phyloP scores from a whole-genome alignment of 1,139 yeast species.

The Saccharomyces hybrid region DNA sequence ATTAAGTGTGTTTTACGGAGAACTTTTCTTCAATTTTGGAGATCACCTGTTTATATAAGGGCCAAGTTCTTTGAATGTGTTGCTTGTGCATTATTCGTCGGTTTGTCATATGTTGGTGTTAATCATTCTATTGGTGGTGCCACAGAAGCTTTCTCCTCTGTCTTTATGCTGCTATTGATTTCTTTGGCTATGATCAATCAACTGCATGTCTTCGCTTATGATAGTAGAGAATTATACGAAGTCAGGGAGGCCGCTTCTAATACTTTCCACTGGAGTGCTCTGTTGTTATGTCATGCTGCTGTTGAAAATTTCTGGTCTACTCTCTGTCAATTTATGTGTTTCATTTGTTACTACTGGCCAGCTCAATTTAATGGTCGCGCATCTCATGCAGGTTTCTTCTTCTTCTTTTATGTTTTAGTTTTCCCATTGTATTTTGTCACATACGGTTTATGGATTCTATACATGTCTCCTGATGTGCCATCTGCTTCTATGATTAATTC shows the following conservation, averaged over 20 bases:
- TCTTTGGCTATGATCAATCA: conserved; percentile 53
- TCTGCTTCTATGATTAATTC: conserved; percentile 43
- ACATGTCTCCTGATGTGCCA: conserved; percentile 43
- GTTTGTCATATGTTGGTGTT: conserved; percentile 44
- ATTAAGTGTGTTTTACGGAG: conserved; percentile 37
- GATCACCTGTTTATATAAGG: conserved; percentile 44
- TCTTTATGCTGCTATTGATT: conserved; percentile 49
- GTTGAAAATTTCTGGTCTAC: conserved; percentile 43
- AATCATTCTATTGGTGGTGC: conserved; percentile 41
- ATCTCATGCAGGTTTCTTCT: conserved; percentile 39
- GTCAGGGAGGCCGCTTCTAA: conserved; percentile 56
- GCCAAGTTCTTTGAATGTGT: conserved; percentile 44
- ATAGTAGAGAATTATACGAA: conserved; percentile 48
- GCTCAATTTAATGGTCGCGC: conserved; percentile 36
- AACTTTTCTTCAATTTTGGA: conserved; percentile 41
- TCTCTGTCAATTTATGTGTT: conserved; percentile 37
- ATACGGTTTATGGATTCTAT: conserved; percentile 46
- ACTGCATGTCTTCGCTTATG: conserved; percentile 41
- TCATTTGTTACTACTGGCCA: conserved; percentile 39
- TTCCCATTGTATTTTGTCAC: conserved; percentile 41
- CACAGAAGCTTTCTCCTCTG: conserved; percentile 44
- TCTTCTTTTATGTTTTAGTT: conserved; percentile 37
- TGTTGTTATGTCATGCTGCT: conserved; percentile 36
- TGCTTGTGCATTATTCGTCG: conserved; percentile 44
- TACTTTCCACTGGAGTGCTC: conserved; percentile 52